Conservation (phyloP, 2,329 filamentous ascomycete species). For the Tolypocladium tropicale region DNA sequence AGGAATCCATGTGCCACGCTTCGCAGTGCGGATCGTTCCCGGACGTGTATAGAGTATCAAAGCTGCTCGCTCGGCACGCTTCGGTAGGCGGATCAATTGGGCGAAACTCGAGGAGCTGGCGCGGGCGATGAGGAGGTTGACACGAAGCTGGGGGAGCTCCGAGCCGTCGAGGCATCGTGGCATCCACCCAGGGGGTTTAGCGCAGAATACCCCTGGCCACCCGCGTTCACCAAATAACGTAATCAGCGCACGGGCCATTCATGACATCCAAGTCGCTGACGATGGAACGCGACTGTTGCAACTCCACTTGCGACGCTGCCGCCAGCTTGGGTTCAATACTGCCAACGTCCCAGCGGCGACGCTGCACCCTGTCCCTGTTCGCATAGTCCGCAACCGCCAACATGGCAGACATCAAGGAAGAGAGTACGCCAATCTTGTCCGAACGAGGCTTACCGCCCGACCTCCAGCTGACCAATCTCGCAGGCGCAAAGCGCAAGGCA, state of each 20-base stretch:
- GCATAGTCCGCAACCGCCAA: background rate
- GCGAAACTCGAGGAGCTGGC: background rate
- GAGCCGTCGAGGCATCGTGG: constrained; percentile 22
- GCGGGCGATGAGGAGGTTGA: background rate
- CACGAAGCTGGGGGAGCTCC: constrained; percentile 6
- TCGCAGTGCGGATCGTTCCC: background rate
- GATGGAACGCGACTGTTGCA: background rate
- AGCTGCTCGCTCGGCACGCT: background rate
- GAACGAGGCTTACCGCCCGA: background rate
- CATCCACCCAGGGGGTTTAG: constrained; percentile 22
- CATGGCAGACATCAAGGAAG: constrained; percentile 25
- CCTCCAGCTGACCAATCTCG: background rate
- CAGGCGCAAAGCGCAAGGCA: constrained; percentile 63
- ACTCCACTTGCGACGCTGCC: background rate
- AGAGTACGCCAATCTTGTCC: constrained; percentile 19
- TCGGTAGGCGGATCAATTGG: background rate
- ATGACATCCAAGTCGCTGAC: background rate
- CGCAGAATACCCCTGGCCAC: constrained; percentile 1
- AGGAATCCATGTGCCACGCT: constrained; percentile 57
- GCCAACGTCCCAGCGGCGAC: background rate
- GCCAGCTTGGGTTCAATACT: background rate
- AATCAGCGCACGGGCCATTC: constrained; percentile 17
- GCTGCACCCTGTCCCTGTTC: background rate
- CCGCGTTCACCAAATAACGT: constrained; percentile 16
- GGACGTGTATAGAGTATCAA: background rate